These are phyloP conservation scores for Lachnellula hyalina DNA, from an alignment of 2,329 filamentous ascomycete species.

Conservation along the genomic window DNA sequence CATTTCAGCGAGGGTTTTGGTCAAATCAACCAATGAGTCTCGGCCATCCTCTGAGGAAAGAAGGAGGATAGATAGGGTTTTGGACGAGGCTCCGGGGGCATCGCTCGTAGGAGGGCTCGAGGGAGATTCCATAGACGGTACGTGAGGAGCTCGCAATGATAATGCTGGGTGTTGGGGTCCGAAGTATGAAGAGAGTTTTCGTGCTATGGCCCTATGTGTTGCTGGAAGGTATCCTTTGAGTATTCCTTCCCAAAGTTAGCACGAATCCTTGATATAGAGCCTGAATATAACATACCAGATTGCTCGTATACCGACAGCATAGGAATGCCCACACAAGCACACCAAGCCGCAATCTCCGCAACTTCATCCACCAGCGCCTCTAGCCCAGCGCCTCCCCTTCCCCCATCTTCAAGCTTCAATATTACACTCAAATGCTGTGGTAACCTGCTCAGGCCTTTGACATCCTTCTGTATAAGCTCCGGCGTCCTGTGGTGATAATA, in stretches of 20 bases:
- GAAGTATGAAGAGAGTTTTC: constrained; percentile 83
- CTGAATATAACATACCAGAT: constrained; percentile 57
- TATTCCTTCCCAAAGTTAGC: constrained; percentile 52
- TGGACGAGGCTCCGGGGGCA: constrained; percentile 34
- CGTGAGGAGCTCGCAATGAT: constrained; percentile 66
- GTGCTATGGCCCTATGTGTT: constrained; percentile 71
- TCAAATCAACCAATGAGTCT: constrained; percentile 91
- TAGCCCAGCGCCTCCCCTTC: constrained; percentile 65
- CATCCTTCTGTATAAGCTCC: constrained; percentile 84
- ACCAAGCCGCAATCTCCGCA: constrained; percentile 90
- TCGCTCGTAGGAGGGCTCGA: constrained; percentile 39
- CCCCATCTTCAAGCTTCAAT: constrained; percentile 65
- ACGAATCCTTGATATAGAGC: neutral
- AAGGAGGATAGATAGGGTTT: constrained; percentile 60
- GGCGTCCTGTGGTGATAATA: constrained; percentile 96
- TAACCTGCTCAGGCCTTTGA: constrained; percentile 65
- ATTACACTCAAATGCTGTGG: constrained; percentile 87
- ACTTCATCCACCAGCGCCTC: constrained; percentile 85
- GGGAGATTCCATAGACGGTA: constrained; percentile 51
- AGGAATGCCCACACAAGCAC: constrained; percentile 80
- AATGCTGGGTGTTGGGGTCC: constrained; percentile 68
- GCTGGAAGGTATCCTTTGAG: constrained; percentile 87
- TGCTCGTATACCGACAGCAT: constrained; percentile 87
- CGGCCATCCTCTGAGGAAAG: constrained; percentile 85
- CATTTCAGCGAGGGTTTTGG: constrained; percentile 92